Percentiles rank a stretch among this genome's conserved stretches.
Evolutionary conservation across 495 filamentous ascomycete species (phyloP).

Genomic region (Penicillium verhagenii): DNA sequence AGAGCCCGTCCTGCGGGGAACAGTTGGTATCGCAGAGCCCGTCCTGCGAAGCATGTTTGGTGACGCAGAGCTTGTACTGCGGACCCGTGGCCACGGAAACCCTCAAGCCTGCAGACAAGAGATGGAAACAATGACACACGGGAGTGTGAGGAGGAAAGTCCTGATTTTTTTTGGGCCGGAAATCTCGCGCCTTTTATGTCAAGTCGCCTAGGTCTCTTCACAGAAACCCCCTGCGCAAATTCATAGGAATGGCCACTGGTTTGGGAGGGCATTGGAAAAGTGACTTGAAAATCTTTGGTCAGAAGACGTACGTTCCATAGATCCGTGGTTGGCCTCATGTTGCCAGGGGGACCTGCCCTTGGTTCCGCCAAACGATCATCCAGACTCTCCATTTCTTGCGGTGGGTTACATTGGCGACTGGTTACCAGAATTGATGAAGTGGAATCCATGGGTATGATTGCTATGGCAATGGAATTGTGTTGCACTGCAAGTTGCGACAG

Average conservation of each 20-base stretch:
- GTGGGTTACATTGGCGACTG: too few relatives aligned
- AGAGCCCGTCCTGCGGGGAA: too few relatives aligned
- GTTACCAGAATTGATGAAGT: too few relatives aligned
- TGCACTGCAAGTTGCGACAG: background rate
- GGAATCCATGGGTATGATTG: too few relatives aligned
- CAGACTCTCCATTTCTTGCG: too few relatives aligned
- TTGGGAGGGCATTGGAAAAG: background rate
- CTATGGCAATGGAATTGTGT: background rate
- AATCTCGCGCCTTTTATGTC: background rate
- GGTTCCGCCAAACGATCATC: too few relatives aligned
- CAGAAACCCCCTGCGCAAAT: background rate
- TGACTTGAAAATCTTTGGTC: background rate
- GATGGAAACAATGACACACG: background rate
- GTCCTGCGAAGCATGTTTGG: background rate
- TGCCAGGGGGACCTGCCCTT: too few relatives aligned
- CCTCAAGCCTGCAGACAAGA: conserved; percentile 4
- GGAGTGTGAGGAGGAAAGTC: background rate
- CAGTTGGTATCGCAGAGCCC: background rate
- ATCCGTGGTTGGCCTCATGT: too few relatives aligned
- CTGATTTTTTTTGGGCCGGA: background rate
- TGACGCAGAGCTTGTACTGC: background rate
- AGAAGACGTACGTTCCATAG: background rate
- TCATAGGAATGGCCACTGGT: background rate
- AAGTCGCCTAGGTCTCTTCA: background rate
- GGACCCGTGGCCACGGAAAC: background rate